phyloP scores from a whole-genome alignment of 768 basidiomycete species.

The Termitomyces sp. region DNA sequence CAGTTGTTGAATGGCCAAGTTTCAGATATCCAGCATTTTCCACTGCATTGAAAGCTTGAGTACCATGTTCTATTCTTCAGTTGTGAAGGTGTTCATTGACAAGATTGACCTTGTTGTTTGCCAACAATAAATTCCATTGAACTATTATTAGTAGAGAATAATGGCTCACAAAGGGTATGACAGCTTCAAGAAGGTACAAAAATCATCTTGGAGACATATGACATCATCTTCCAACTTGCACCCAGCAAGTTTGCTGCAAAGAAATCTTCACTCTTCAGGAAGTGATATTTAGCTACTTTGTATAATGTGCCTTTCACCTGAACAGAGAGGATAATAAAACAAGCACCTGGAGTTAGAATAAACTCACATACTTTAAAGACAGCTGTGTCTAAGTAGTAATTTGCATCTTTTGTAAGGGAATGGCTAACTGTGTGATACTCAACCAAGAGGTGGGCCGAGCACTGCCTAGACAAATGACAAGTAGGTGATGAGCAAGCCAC shows the following conservation, averaged over 20 bases:
- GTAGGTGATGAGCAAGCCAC: no score
- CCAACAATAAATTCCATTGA: background rate
- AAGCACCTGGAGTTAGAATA: background rate
- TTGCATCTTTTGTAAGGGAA: no score
- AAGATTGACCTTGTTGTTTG: background rate
- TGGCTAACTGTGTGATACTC: no score
- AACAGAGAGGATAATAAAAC: background rate
- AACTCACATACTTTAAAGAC: background rate
- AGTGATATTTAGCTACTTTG: background rate
- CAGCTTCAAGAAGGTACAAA: background rate
- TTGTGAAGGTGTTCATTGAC: background rate
- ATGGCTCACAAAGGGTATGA: background rate
- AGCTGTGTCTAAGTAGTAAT: background rate
- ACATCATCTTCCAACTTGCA: background rate
- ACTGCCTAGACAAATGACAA: no score
- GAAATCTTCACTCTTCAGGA: background rate
- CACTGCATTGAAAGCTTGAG: background rate
- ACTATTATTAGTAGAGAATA: background rate
- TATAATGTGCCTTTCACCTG: slow-evolving; percentile 1
- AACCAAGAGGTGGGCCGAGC: no score
- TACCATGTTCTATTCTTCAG: background rate
- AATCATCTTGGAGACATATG: background rate
- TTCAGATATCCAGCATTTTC: background rate
- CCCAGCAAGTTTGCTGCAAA: background rate
- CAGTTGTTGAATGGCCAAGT: background rate